Base-by-base conservation (phyloP, 495 filamentous ascomycete species). In the Filosporella fistucella region DNA sequence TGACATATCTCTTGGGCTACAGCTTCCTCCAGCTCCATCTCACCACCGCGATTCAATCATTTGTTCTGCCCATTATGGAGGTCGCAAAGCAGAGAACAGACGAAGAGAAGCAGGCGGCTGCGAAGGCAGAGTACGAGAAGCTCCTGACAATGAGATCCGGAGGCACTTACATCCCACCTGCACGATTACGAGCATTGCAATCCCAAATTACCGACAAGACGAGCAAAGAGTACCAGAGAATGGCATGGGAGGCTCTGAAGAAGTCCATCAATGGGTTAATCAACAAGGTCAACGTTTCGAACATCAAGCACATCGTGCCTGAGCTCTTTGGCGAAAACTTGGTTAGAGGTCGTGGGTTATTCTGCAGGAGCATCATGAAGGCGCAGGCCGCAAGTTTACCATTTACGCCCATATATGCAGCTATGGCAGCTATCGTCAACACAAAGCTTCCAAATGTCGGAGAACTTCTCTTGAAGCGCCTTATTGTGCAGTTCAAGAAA, bases 221-320 rank as follows among this genome's bases (percentile, higher is more conserved):
- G 35, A 93, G 83, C 65, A 94, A 95, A 66, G 94, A 99, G 65
- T 99, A 95, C 64, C 93, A 99, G 72, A 86, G 94, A 41, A 93
- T 99, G 88, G 90, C 91, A 2, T 97, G 94, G 94, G 94, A 97
- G 63, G 91, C 93, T 9, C 64, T 97, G 61, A 99, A 99, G 70
- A 99, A 99, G 72, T 91, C 86, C 16, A 95, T 99, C 70, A 96
- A 99, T 62, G 93, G 93, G 58, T 69, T 99, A 23, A 91, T 97
- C 70, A 99, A 99, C 72, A 99, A 99, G 65, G 83, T 96, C 68
- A 99, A 96, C 66, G 84, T 88, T 30, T 86, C 85, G 16, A 99
- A 99, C 58, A 97, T 99, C 75, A 97, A 97, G 65, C 79, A 85
- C 57, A 96, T 99, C 51, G 88, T 96, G 7, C 91, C 90, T 0